Base-by-base conservation (phyloP, 2,329 filamentous ascomycete genomes). In the Drechslera avenae region DNA sequence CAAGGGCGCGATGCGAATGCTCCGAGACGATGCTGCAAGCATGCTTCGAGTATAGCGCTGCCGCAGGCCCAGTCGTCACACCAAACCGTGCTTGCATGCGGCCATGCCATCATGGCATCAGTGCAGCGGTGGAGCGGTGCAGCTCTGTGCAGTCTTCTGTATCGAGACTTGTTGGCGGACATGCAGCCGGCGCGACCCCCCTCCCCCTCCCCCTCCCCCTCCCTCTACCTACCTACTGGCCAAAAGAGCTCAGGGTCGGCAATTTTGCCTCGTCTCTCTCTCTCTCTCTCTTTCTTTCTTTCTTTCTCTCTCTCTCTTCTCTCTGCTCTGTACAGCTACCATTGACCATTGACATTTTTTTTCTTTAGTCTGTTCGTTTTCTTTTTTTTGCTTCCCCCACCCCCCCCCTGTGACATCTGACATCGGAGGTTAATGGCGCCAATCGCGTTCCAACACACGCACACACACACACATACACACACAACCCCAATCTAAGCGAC, bases 61-160 rank as follows among this genome's bases (percentile, higher is more conserved):
- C 57, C 53, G 55, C 52, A 54, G 54, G 51, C 51, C 56, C 59
- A 62, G 60, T 66, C 26, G 65, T 69, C 61, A 68, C 67, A 60
- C 59, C 30, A 51, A 57, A 59, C 57, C 57, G 54, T 62, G 57
- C 47, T 16, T 52, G 53, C 57, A 54, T 44, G 50, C 59, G 40
- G 40, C 54, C 32, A 45, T 26, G 49, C 46, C 39, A 57, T 46
- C 50, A 63, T 56, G 57, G 54, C 59, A 64, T 58, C 44, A 51
- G 52, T 56, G 57, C 26, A 28, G 44, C 44, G n/a, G n/a, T n/a
- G n/a, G n/a, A n/a, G n/a, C n/a, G n/a, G n/a, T n/a, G n/a, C n/a
- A n/a, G n/a, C n/a, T n/a, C n/a, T 53, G 52, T 56, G 57, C 47
- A 49, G 49, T 51, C 52, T 45, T 40, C 43, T 48, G 42, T 46